A percentile compares a stretch with the other conserved stretches of the same genome.
These are phyloP conservation scores for Leucaena leucocephala DNA, from an alignment of 306 rosid genomes.

Conservation along the genomic window DNA sequence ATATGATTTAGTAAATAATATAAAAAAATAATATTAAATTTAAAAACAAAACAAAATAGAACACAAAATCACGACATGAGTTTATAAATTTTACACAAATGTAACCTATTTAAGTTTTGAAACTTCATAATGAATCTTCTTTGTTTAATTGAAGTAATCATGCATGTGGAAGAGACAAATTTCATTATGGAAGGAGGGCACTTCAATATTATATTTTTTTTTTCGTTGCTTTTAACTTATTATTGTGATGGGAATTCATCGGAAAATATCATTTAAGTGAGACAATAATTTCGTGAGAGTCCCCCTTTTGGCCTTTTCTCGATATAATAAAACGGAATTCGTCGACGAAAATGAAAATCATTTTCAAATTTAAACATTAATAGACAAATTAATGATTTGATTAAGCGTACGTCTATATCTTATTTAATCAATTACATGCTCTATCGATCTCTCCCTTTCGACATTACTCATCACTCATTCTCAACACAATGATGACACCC, in stretches of 20 bases:
- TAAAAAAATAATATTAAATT: no score
- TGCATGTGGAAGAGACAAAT: not conserved
- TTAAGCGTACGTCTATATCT: not conserved
- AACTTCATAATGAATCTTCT: no score
- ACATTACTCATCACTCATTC: not conserved
- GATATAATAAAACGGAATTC: not conserved
- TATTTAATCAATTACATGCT: not conserved
- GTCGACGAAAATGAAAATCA: not conserved
- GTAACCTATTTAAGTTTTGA: no score
- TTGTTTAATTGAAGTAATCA: no score
- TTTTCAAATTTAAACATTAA: not conserved
- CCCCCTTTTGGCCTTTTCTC: not conserved
- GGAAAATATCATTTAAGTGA: not conserved
- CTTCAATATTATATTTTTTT: not conserved
- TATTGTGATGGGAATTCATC: not conserved
- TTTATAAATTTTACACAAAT: no score
- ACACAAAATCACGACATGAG: no score
- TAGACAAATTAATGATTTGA: not conserved
- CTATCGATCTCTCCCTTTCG: not conserved
- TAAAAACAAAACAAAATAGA: no score
- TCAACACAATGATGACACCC: not conserved
- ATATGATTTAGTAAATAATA: no score
- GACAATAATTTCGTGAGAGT: not conserved
- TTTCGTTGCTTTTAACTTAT: no score
- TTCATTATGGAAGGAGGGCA: not conserved